Evolutionary conservation across 1,284 basidiomycete species (phyloP), one percentile per base, ranked within the genome.

Genomic region (Marasmius oreades): DNA sequence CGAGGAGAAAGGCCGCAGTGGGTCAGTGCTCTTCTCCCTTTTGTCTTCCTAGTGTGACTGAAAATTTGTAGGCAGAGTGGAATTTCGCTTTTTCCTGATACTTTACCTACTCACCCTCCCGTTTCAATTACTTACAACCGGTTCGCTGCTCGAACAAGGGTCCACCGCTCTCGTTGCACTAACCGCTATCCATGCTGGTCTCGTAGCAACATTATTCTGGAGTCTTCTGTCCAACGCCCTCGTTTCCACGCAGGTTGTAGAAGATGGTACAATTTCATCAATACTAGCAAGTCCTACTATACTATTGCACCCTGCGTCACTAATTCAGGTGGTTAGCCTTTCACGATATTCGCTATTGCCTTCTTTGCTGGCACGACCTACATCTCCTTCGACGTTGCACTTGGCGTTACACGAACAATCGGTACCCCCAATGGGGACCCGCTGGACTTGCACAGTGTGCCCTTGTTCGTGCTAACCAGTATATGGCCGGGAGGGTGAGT

Each of bases 401-500:
- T 93, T 8, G 71, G 78, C 14, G 77, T 90, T 61, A 89, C 88
- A 0, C 53, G 64, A 3, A 69, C 76, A 2, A 84, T 94, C 56
- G 84, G 84, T 20, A 18, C 2, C 7, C 78, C 82, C 1, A 80
- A 81, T 3, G 74, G 74, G 47, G 85, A 87, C 0, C 81, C 80
- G 1, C 56, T 70, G 18, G 65, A 77, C 1, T 75, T 94, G 34
- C 71, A 73, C 57, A 88, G 82, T 65, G 83, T 86, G 51, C 75
- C 88, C 16, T 71, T 95, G 26, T 95, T 94, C 64, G 81, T 93
- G 2, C 68, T 94, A 53, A 90, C 88, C 8, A 84, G 82, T 61
- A 82, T 95, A 45, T 93, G 92, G 92, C 93, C 92, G 12, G 84
- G 78, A 51, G 77, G 73, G 86, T 93, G 68, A 67, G 85, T 81